Percentiles rank a stretch among this genome's conserved stretches.
phyloP scores from a whole-genome alignment of 2,329 filamentous ascomycete species.

The Mariannaea elegans region DNA sequence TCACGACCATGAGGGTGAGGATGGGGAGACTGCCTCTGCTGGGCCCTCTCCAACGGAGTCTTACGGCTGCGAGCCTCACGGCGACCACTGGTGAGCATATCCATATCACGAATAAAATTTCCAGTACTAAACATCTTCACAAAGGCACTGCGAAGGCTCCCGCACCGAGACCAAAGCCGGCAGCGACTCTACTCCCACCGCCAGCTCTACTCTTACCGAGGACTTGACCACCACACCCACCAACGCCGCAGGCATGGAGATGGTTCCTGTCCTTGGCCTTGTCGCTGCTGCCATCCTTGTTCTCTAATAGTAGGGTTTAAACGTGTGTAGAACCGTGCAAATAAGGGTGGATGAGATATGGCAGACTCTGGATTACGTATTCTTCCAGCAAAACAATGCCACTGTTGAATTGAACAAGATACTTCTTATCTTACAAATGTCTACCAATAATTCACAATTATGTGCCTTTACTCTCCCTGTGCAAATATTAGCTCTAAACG shows the following conservation, averaged over 20 bases:
- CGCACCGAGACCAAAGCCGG: slow-evolving; percentile 10
- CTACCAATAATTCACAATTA: too few relatives aligned
- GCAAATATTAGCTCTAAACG: too few relatives aligned
- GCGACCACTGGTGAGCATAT: slow-evolving; percentile 35
- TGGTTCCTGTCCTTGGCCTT: slow-evolving; percentile 35
- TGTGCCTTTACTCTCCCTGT: too few relatives aligned
- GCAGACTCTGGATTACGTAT: slow-evolving; percentile 4
- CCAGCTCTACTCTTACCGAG: slow-evolving; percentile 8
- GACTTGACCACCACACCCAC: slow-evolving; percentile 12
- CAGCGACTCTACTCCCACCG: slow-evolving; percentile 15
- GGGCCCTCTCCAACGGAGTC: slow-evolving; percentile 37
- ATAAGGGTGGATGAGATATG: slow-evolving; percentile 1
- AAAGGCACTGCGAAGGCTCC: slow-evolving; percentile 39
- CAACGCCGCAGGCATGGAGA: slow-evolving; percentile 17
- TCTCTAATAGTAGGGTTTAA: slow-evolving; percentile 21
- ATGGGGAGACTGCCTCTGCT: slow-evolving; percentile 15
- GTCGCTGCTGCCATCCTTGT: slow-evolving; percentile 35
- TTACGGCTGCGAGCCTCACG: slow-evolving; percentile 33
- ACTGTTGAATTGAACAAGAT: background rate
- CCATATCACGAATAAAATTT: background rate
- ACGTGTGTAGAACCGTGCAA: background rate
- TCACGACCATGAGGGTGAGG: slow-evolving; percentile 25
- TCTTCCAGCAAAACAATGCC: background rate
- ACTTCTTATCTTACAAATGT: too few relatives aligned
- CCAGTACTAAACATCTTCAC: too few relatives aligned